A percentile compares a stretch with the other conserved stretches of the same genome.
Evolutionary conservation across 345 rosid species (phyloP).

Genomic region (Clausena lansium): DNA sequence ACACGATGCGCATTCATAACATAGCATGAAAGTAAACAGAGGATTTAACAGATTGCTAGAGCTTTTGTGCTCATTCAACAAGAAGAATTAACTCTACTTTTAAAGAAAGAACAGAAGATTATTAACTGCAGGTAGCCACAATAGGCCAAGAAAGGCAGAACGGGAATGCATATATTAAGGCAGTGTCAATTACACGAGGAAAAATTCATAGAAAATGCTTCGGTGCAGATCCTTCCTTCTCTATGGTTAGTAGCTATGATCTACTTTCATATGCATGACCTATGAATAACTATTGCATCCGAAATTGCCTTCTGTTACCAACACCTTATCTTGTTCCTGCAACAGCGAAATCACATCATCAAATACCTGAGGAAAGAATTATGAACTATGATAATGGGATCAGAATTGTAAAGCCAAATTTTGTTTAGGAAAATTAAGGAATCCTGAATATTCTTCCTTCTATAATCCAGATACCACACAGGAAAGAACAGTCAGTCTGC

Average conservation of each 20-base stretch:
- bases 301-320: constrained; percentile 39
- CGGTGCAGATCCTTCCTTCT: constrained; percentile 1
- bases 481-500: not conserved
- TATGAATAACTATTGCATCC: constrained; percentile 44
- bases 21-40: not conserved
- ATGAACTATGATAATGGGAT: not conserved
- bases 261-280: constrained; percentile 44
- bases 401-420: not conserved
- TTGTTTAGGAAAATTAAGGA: not conserved
- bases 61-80: constrained; percentile 10
- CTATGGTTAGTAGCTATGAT: constrained; percentile 5
- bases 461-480: not conserved
- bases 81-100: constrained; percentile 1
- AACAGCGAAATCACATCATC: constrained; percentile 8
- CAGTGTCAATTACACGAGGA: constrained; percentile 1
- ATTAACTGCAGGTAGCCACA: constrained; percentile 9
- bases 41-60: not conserved
- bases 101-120: not conserved
- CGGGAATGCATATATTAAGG: not conserved
- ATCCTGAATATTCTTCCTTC: not conserved
- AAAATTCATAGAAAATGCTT: not conserved
- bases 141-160: not conserved
- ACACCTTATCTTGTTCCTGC: constrained; percentile 53
- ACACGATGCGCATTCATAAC: not conserved
- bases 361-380: not conserved